Evolutionary conservation across 108 stramenopile genomes (phyloP).

Genomic region (Cyclostephanos invisitatus): DNA sequence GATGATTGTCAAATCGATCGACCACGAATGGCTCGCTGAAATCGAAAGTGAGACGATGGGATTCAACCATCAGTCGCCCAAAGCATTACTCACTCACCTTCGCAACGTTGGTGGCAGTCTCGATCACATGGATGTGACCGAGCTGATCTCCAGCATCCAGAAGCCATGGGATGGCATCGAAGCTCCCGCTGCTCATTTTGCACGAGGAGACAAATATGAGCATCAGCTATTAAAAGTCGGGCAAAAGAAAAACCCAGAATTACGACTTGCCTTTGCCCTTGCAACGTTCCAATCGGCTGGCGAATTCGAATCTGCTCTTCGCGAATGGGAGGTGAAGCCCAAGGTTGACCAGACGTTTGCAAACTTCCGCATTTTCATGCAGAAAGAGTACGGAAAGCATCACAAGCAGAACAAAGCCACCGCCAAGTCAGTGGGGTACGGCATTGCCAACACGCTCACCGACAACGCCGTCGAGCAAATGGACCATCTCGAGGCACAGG

Average conservation of each 20-base stretch:
- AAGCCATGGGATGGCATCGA: conserved; percentile 7
- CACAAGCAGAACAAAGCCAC: too few relatives aligned
- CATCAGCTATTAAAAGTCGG: conserved; percentile 5
- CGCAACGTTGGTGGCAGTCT: conserved; percentile 2
- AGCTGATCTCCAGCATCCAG: not conserved
- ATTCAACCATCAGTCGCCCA: too few relatives aligned
- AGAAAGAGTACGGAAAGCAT: too few relatives aligned
- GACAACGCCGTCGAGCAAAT: too few relatives aligned
- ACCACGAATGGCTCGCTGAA: conserved; percentile 1
- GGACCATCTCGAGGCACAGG: too few relatives aligned
- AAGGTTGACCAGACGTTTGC: conserved; percentile 1
- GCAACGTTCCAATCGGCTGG: conserved; percentile 9
- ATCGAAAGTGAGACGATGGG: too few relatives aligned
- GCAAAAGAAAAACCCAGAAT: not conserved
- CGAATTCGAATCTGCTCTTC: conserved; percentile 4
- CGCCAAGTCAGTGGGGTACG: too few relatives aligned
- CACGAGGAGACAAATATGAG: conserved; percentile 10
- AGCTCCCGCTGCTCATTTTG: conserved; percentile 3
- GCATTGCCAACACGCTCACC: too few relatives aligned
- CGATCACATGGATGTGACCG: conserved; percentile 6
- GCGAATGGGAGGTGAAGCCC: conserved; percentile 8
- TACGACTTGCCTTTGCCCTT: conserved; percentile 9
- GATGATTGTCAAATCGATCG: conserved; percentile 6
- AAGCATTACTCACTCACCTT: too few relatives aligned
- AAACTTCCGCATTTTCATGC: too few relatives aligned